Evolutionary conservation across 805 yeast genomes (phyloP).

Genomic region (Grigorovia yakushimaensis): DNA sequence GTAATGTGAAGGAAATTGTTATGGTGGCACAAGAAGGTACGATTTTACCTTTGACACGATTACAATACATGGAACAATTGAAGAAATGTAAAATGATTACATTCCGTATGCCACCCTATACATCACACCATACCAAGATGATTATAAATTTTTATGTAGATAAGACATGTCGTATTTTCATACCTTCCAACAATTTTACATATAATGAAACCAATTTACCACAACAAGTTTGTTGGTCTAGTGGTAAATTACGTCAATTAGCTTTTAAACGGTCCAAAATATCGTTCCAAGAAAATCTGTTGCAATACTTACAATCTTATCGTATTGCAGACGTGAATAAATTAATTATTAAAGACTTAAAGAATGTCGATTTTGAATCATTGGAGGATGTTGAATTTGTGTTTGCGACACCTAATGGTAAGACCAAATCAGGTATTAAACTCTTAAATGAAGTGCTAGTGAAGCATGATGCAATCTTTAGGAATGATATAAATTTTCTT

Average conservation of each 20-base stretch:
- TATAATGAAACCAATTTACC: constrained; percentile 43
- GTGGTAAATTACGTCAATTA: constrained; percentile 43
- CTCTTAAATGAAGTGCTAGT: background rate
- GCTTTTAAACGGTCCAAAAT: no score
- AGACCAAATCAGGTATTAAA: constrained; percentile 20
- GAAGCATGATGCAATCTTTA: background rate
- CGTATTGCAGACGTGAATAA: constrained; percentile 19
- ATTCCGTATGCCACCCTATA: constrained; percentile 31
- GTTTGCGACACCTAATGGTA: constrained; percentile 44
- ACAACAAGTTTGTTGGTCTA: constrained; percentile 59
- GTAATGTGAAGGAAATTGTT: constrained; percentile 13
- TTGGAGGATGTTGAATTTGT: constrained; percentile 42
- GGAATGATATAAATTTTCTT: constrained; percentile 15
- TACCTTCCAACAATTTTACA: constrained; percentile 54
- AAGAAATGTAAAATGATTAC: constrained; percentile 16
- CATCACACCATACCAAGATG: constrained; percentile 59
- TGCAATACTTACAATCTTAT: constrained; percentile 38
- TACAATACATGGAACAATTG: constrained; percentile 5
- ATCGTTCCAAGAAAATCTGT: constrained; percentile 26
- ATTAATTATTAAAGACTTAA: constrained; percentile 24
- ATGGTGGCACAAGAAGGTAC: constrained; percentile 30
- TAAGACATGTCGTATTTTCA: constrained; percentile 38
- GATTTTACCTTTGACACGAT: constrained; percentile 13
- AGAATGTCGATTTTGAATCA: constrained; percentile 34
- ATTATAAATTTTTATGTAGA: constrained; percentile 47